Evolutionary conservation across 768 basidiomycete genomes (phyloP).

Genomic region (Epithele typhae): DNA sequence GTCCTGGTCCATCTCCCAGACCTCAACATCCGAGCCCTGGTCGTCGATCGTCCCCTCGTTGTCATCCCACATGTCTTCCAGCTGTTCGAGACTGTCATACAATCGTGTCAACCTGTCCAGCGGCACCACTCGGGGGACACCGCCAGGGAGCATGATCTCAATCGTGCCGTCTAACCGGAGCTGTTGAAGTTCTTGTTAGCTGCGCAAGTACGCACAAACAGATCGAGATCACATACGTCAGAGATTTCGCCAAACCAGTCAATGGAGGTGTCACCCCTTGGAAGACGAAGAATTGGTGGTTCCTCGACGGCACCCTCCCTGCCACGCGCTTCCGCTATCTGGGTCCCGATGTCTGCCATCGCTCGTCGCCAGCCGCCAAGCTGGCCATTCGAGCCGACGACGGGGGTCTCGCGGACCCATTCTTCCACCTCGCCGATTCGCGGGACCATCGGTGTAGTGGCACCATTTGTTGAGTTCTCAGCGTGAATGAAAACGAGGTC

Average conservation of each 20-base stretch:
- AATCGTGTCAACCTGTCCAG: constrained; percentile 69
- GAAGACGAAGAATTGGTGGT: constrained; percentile 39
- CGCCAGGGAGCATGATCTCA: constrained; percentile 67
- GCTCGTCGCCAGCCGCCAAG: constrained; percentile 68
- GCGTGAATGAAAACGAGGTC: constrained; percentile 82
- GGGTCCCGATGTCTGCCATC: constrained; percentile 60
- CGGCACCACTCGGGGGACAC: constrained; percentile 44
- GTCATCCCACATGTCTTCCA: constrained; percentile 63
- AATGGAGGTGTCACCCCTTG: constrained; percentile 37
- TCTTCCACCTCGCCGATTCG: constrained; percentile 80
- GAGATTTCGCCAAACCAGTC: constrained; percentile 89
- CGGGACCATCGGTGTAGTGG: constrained; percentile 65
- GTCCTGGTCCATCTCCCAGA: constrained; percentile 39
- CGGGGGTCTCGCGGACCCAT: constrained; percentile 66
- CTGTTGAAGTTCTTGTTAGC: constrained; percentile 41
- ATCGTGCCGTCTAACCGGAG: constrained; percentile 71
- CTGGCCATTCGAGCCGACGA: constrained; percentile 41
- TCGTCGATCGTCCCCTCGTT: constrained; percentile 34
- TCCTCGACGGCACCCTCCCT: constrained; percentile 34
- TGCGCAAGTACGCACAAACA: background rate
- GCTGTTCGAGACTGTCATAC: constrained; percentile 77
- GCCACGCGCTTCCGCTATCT: constrained; percentile 46
- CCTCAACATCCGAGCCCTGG: constrained; percentile 36
- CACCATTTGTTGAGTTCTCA: constrained; percentile 69
- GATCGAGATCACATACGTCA: constrained; percentile 40